These are phyloP conservation scores for Pseudoscleropodium purum DNA, from an alignment of 225 moss, liverwort and hornwort genomes.

Conservation along the genomic window DNA sequence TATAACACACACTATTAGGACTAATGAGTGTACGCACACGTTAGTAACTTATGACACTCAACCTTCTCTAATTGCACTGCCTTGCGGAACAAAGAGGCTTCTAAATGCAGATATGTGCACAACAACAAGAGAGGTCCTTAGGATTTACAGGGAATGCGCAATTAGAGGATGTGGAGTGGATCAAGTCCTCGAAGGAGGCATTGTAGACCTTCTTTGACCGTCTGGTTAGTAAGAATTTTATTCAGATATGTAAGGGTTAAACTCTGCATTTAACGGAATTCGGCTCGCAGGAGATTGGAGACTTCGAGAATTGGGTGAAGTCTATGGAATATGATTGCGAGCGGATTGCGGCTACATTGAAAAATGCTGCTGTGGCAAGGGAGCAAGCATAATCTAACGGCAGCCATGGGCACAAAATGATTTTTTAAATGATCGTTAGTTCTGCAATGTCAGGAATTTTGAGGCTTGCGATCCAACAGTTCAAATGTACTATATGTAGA, in stretches of 20 bases:
- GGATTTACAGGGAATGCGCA: neutral
- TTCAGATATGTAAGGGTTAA: neutral
- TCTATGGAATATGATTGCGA: slow-evolving; percentile 80
- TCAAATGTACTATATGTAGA: neutral
- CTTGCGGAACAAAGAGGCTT: neutral
- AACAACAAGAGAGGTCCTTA: neutral
- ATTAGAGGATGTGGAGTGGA: neutral
- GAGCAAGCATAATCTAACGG: neutral
- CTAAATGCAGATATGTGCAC: neutral
- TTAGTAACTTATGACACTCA: neutral
- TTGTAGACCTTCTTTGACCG: neutral
- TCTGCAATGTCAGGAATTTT: neutral
- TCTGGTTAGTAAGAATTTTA: neutral
- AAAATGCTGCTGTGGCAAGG: slow-evolving; percentile 19
- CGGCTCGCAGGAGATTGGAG: slow-evolving; percentile 69
- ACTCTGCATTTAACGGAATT: neutral
- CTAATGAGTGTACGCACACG: neutral
- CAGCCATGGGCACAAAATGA: neutral
- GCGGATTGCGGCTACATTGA: slow-evolving; percentile 45
- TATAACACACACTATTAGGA: too few relatives aligned
- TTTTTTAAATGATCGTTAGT: neutral
- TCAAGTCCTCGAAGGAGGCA: neutral
- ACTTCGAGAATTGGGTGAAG: slow-evolving; percentile 91
- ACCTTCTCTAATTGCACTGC: neutral
- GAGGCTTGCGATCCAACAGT: neutral